A percentile compares a stretch with the other conserved stretches of the same genome.
Evolutionary conservation across 1,284 basidiomycete genomes (phyloP).

Genomic region (Macrocybe sp.): DNA sequence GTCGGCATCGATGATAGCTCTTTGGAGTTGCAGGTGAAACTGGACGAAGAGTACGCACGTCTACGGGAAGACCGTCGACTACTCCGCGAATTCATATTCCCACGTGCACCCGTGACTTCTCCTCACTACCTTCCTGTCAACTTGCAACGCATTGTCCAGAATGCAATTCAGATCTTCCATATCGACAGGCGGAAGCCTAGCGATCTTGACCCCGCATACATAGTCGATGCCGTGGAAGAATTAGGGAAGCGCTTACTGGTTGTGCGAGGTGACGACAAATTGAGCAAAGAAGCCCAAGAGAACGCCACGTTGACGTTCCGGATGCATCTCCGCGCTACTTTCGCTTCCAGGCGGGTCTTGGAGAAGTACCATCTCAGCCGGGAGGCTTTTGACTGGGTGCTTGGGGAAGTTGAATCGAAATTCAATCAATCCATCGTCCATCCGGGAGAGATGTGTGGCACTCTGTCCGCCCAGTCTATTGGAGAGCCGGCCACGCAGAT

Average conservation of each 20-base stretch:
- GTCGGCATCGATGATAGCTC: constrained; percentile 94
- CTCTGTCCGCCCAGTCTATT: constrained; percentile 96
- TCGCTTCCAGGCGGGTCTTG: constrained; percentile 80
- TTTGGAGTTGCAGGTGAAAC: constrained; percentile 80
- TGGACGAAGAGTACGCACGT: constrained; percentile 87
- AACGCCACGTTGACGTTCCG: constrained; percentile 93
- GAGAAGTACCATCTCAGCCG: constrained; percentile 83
- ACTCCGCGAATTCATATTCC: constrained; percentile 85
- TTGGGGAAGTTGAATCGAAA: constrained; percentile 94
- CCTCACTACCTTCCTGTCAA: constrained; percentile 91
- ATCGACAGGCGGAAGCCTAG: constrained; percentile 92
- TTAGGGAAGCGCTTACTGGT: constrained; percentile 74
- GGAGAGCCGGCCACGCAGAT: constrained; percentile 99
- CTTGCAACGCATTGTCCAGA: constrained; percentile 91
- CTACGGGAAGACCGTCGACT: constrained; percentile 73
- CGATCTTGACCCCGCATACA: constrained; percentile 86
- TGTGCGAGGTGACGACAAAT: constrained; percentile 79
- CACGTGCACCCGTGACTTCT: constrained; percentile 64
- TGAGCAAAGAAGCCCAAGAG: constrained; percentile 75
- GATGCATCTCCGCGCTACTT: constrained; percentile 87
- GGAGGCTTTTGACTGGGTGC: constrained; percentile 96
- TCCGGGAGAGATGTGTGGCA: constrained; percentile 99
- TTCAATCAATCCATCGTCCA: constrained; percentile 91
- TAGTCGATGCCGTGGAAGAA: constrained; percentile 76
- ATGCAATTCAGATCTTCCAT: constrained; percentile 96